Base-by-base conservation (phyloP, 2,329 filamentous ascomycete species). In the Rhynchosporium graminicola region DNA sequence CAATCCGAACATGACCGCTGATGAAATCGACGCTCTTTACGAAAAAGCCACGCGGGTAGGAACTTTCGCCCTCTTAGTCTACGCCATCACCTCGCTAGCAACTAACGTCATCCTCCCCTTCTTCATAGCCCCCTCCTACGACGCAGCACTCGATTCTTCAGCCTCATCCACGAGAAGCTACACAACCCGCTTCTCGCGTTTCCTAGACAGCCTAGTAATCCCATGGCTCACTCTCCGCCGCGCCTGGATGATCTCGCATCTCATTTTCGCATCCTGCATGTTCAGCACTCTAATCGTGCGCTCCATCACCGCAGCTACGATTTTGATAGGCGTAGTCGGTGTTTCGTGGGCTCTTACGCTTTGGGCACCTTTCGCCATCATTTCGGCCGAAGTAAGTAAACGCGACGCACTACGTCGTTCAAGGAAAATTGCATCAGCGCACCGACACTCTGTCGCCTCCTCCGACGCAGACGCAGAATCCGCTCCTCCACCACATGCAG, bases 311-410 rank as follows among this genome's bases (percentile, higher is more conserved):
- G 85, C 82, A 9, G 94, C 91, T 1, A 96, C 90, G 0, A 81
- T 86, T 1, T 82, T 97, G 40, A 88, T 97, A 61, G 91, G 87
- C 1, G 78, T 95, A 29, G 87, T 96, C 54, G 94, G 94, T 40
- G 87, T 98, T 63, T 92, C 91, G 0, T 98, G 94, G 94, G 92
- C 93, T 28, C 80, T 97, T 71, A 92, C 92, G 1, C 85, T 96
- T 31, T 98, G 94, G 94, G 94, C 93, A 0, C 94, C 94, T 0
- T 98, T 94, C 79, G 93, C 94, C 45, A 90, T 98, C 70, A 97
- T 98, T 74, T 92, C 91, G 51, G 91, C 91, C 4, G 94, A 98
- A 75, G 93, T 98, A 65, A 90, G 89, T 64, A 90, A 88, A 64
- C 87, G 92, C 5, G 91, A 97, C 73, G 86, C 88, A 31, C 83